These are phyloP conservation scores for Aristolochia fimbriata DNA, from an alignment of 164 flowering plant species.

Conservation along the genomic window DNA sequence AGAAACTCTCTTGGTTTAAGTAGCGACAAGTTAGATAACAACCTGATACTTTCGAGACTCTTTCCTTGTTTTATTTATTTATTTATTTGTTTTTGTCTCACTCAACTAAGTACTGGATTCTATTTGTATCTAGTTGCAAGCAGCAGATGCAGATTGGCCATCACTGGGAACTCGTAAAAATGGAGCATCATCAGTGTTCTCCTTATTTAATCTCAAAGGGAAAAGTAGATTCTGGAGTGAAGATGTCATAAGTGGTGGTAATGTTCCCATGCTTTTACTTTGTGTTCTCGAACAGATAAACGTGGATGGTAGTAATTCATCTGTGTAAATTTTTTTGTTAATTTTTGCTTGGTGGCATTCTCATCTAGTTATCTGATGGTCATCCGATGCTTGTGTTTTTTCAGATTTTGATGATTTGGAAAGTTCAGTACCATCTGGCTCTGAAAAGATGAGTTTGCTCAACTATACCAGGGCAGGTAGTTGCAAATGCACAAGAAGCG, in stretches of 20 bases:
- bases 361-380: no score
- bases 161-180: slow-evolving; percentile 32
- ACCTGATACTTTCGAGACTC: no score
- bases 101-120: no score
- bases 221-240: slow-evolving; percentile 94
- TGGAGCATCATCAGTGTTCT: slow-evolving; percentile 69
- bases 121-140: slow-evolving; percentile 25
- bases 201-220: slow-evolving; percentile 82
- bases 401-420: slow-evolving; percentile 81
- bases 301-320: no score
- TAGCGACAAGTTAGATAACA: no score
- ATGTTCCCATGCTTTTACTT: neutral
- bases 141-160: slow-evolving; percentile 28
- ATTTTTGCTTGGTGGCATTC: no score
- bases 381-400: neutral
- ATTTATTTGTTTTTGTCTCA: no score
- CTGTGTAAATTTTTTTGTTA: no score
- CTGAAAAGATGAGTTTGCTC: slow-evolving; percentile 25
- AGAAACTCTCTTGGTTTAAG: no score
- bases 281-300: no score
- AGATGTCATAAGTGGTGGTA: slow-evolving; percentile 63
- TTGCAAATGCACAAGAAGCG: slow-evolving; percentile 1
- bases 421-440: slow-evolving; percentile 24
- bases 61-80: no score
- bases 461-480: slow-evolving; percentile 91